Evolutionary conservation across 352 stramenopile genomes (phyloP).

Genomic region (Poterioochromonas sp.): DNA sequence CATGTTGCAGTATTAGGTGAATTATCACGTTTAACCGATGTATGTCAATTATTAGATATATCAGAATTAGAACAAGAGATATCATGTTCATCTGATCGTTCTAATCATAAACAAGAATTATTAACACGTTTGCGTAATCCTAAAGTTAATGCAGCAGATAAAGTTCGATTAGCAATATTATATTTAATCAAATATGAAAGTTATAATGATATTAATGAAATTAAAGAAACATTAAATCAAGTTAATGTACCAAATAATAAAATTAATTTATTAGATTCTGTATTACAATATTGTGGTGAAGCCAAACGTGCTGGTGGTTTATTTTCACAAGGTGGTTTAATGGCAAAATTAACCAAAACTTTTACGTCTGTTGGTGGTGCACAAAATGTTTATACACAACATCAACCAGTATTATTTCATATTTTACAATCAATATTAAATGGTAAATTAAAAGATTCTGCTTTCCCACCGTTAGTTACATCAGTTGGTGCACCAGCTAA

Average conservation of each 20-base stretch:
- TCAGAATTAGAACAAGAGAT: slow-evolving; percentile 91
- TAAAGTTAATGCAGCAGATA: slow-evolving; percentile 83
- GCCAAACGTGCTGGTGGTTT: slow-evolving; percentile 46
- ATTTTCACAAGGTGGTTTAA: slow-evolving; percentile 54
- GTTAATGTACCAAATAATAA: slow-evolving; percentile 51
- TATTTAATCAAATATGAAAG: slow-evolving; percentile 96
- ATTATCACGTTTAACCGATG: slow-evolving; percentile 88
- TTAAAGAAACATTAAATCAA: slow-evolving; percentile 12
- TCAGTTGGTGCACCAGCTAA: slow-evolving; percentile 37
- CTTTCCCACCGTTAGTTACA: slow-evolving; percentile 41
- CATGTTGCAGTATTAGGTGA: slow-evolving; percentile 98
- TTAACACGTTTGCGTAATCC: background rate
- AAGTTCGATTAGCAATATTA: slow-evolving; percentile 91
- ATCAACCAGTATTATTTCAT: slow-evolving; percentile 87
- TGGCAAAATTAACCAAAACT: slow-evolving; percentile 67
- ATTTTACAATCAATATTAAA: slow-evolving; percentile 65
- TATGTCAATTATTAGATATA: slow-evolving; percentile 92
- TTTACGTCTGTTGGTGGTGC: slow-evolving; percentile 86
- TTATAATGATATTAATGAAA: background rate
- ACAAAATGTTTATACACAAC: slow-evolving; percentile 96
- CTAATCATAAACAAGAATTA: slow-evolving; percentile 45
- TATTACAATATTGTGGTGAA: slow-evolving; percentile 54
- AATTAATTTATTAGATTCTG: slow-evolving; percentile 59
- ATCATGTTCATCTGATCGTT: slow-evolving; percentile 65
- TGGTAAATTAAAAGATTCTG: slow-evolving; percentile 60